Evolutionary conservation across 1,139 yeast species (phyloP), one percentile per base, ranked within the genome.

Genomic region (Debaryomyces fabryi): DNA sequence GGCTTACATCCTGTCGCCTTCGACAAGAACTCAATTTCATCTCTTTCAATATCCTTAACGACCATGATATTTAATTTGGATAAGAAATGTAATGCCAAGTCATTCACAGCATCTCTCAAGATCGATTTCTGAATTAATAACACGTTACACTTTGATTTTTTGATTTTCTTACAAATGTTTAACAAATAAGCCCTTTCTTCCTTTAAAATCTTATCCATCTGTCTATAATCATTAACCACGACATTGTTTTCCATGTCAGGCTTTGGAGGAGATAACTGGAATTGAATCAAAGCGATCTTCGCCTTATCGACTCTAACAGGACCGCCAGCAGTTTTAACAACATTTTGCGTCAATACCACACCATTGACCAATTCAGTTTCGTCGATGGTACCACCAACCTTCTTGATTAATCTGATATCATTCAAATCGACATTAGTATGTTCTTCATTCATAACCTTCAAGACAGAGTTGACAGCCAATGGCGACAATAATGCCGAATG

Each of bases 201-300:
- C 66, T 95, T 95, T 64, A 93, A 78, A 59, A 93, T 93, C 75
- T 92, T 93, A 72, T 93, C 99, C 99, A 93, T 93, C 71, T 95
- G 99, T 72, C 99, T 83, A 74, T 93, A 93, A 69, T 93, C 99
- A 65, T 89, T 93, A 47, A 93, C 98, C 47, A 95, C 96, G 49
- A 93, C 95, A 65, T 92, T 93, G 67, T 93, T 93, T 71, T 93
- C 99, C 87, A 95, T 89, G 65, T 93, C 99, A 36, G 99, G 99
- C 67, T 93, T 93, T 59, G 99, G 99, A 39, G 99, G 99, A 29
- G 98, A 91, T 53, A 93, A 78, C 71, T 93, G 99, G 74, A 93
- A 93, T 71, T 95, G 99, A 55, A 93, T 81, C 60, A 93, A 79
- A 10, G 95, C 99, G 58, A 93, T 90, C 56, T 77, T 80, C 23